Evolutionary conservation across 768 basidiomycete species (phyloP).

Genomic region (Termitomyces sp.): DNA sequence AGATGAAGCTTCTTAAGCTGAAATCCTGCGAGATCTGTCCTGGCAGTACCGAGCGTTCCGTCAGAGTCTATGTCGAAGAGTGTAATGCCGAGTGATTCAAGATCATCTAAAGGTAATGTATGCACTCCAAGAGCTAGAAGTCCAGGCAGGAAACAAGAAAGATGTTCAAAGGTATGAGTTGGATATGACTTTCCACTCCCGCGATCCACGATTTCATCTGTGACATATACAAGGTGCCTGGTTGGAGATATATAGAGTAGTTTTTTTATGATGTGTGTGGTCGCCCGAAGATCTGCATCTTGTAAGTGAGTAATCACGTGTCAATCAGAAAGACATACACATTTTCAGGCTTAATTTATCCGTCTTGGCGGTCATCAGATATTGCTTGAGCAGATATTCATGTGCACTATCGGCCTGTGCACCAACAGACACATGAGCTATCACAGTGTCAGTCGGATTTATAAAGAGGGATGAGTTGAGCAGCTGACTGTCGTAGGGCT

Average conservation of each 20-base stretch:
- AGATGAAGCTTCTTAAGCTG: conserved; percentile 60
- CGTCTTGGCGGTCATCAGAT: conserved; percentile 56
- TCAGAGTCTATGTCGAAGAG: conserved; percentile 34
- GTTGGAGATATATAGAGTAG: conserved; percentile 63
- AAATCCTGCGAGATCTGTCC: conserved; percentile 33
- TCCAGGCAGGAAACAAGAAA: conserved; percentile 76
- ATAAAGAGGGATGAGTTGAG: neutral
- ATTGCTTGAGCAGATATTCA: conserved; percentile 74
- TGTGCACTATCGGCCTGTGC: conserved; percentile 68
- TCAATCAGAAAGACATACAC: conserved; percentile 39
- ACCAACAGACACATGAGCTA: conserved; percentile 53
- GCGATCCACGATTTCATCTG: conserved; percentile 33
- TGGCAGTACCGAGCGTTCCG: conserved; percentile 26
- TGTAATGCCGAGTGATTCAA: conserved; percentile 42
- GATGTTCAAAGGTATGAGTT: conserved; percentile 58
- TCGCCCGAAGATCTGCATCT: conserved; percentile 52
- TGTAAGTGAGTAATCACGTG: neutral
- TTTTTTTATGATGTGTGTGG: conserved; percentile 55
- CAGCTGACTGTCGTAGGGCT: conserved; percentile 40
- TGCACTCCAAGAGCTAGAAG: conserved; percentile 67
- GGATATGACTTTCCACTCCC: conserved; percentile 25
- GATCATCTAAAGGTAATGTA: conserved; percentile 50
- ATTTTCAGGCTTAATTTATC: conserved; percentile 57
- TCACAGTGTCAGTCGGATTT: neutral
- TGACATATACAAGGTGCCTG: conserved; percentile 64